Evolutionary conservation across 129 eudicot genomes (phyloP), one percentile per base, ranked within the genome.

Genomic region (Centella asiatica): DNA sequence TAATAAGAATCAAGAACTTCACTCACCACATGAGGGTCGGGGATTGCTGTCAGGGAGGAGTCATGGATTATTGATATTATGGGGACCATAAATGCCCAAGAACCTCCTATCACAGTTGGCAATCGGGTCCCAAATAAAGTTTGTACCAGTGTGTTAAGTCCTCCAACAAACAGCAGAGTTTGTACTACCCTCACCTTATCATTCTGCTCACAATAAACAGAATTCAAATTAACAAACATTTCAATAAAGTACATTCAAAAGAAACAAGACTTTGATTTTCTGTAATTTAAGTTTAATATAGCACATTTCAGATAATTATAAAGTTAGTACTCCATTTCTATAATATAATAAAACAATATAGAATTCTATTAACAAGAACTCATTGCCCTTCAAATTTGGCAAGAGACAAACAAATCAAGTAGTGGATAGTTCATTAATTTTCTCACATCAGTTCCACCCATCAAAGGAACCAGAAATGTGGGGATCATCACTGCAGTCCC

Each of bases 401-500:
- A 55, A 28, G 15, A 26, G 28, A 2, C 6, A 55, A 55, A 8
- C 4, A 25, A 0, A 50, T 1, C 23, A 7, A 10, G 2, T 11
- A 11, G 17, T 4, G 4, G 13, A 5, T 7, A 48, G 6, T 18
- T 31, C 0, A 10, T 4, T 34, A 54, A 67, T 44, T 22, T 27
- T 50, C 99, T 85, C 63, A 93, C 99, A 69, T 90, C 82, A 72
- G 74, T 65, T 66, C 99, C 99, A 55, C 96, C 99, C 99, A 93
- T 93, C 72, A 82, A 72, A 56, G 96, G 95, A 70, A 93, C 96
- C 47, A 93, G 96, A 77, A 93, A 85, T 9, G 95, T 57, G 17
- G 99, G 99, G 68, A 93, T 93, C 99, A 93, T 93, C 23, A 93
- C 99, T 8, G 99, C 95, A 66, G 99, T 93, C 73, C 99, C 99